Evolutionary conservation across 2,329 filamentous ascomycete species (phyloP), one percentile per base, ranked within the genome.

Genomic region (Simplicillium aogashimaense): DNA sequence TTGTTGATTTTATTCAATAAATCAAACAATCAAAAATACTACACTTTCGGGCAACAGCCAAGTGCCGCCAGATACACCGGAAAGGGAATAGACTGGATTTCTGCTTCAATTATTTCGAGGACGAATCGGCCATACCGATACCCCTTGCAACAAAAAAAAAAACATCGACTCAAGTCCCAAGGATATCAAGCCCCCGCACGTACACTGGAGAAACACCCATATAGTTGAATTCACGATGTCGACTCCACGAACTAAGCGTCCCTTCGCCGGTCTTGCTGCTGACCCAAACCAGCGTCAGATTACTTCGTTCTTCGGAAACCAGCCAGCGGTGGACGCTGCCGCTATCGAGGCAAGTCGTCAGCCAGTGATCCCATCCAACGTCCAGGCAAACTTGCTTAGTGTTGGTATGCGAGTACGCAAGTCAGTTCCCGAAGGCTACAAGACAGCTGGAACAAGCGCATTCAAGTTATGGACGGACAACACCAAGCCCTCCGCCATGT

Each of bases 371-470:
- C 79, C 86, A 2, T 61, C 71, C 17, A 69, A 69, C 7, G 71
- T 94, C 28, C 86, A 95, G 61, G 74, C 88, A 29, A 84, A 84
- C 46, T 79, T 97, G n/a, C 70, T 95, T 33, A 86, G 75, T 52
- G 90, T 97, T 47, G 90, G 90, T 53, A 95, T 95, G 88, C 82
- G 90, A 17, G 75, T 97, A 38, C 83, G 90, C 56, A 97, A 97
- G 66, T 85, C 85, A 10, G 84, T 97, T 7, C 83, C 87, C 1
- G 89, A 95, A 58, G 90, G 90, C 44, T 95, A 95, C 72, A 94
- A 94, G 67, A 94, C 86, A 2, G 59, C 57, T 47, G 52, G 56
- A 39, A 64, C 69, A 45, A 66, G 64, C 48, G 59, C 54, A 37
- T 78, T 76, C 53, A 64, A 69, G 36, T 61, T 78, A 16, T 78